Base-by-base conservation (phyloP, 2,329 filamentous ascomycete genomes). In the Tolypocladium tundrense region DNA sequence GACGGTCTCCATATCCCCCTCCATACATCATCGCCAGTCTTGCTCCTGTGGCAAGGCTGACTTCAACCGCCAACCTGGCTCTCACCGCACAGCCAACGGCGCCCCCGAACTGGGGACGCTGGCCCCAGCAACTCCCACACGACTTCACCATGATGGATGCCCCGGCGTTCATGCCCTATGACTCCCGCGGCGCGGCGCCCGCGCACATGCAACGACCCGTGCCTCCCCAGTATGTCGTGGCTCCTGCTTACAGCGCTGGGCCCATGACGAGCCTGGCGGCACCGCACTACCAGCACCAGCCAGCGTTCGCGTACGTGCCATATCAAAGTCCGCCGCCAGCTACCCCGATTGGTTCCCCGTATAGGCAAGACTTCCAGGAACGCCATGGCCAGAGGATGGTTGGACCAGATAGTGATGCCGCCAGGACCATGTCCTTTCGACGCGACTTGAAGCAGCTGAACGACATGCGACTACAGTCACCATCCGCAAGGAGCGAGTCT, bases 41-140 rank as follows among this genome's bases (percentile, higher is more conserved):
- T 67, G 64, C 64, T 62, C 48, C 53, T 11, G 56, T 27, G 53
- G 64, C 63, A 63, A 64, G 66, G 57, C 66, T 65, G 62, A 64
- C 59, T 45, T 59, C 33, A 55, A 59, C 42, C 58, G 57, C 50
- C 63, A 66, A 62, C 59, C 73, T 84, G 79, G 77, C 78, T 64
- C 73, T 81, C 65, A 73, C 76, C 58, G 71, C 75, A 66, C 75
- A 78, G 65, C 68, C 75, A 57, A 69, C 76, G 60, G 72, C 72
- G 53, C 66, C 73, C 62, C 72, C 76, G 56, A 73, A 70, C 71
- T 86, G 83, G 83, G 77, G 74, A 65, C 79, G 79, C 63, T 84
- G 80, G 78, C 70, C 76, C 62, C 70, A 78, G 59, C 79, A 82
- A 48, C 75, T 81, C 51, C 72, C 70, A 16, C 64, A 69, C 54